These are phyloP conservation scores for Nemania abortiva DNA, from an alignment of 2,329 filamentous ascomycete species.

Conservation along the genomic window DNA sequence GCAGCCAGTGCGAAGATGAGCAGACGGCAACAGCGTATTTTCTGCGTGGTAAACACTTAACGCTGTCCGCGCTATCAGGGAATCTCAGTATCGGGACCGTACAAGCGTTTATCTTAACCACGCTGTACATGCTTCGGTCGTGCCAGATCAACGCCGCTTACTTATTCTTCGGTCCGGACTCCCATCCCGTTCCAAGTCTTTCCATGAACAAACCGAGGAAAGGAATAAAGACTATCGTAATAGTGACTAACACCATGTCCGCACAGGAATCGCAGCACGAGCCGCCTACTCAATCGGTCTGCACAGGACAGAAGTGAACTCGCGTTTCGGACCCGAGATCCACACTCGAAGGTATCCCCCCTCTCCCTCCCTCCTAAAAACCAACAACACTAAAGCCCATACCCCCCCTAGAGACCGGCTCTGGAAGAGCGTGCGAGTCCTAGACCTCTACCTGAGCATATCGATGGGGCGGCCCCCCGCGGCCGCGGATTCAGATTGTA, in stretches of 20 bases:
- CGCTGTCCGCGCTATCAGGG: constrained; percentile 59
- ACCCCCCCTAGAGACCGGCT: constrained; percentile 55
- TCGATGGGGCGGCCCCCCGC: constrained; percentile 67
- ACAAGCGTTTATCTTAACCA: constrained; percentile 63
- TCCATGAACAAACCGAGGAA: neutral
- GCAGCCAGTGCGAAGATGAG: constrained; percentile 58
- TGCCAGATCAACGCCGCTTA: constrained; percentile 68
- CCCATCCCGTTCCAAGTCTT: neutral
- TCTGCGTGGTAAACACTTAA: constrained; percentile 61
- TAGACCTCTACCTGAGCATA: constrained; percentile 65
- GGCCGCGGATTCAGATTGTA: constrained; percentile 67
- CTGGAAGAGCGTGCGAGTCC: constrained; percentile 66
- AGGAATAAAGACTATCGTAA: neutral
- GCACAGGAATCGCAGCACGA: constrained; percentile 61
- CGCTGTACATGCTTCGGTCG: constrained; percentile 66
- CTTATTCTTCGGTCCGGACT: constrained; percentile 59
- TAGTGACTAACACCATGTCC: constrained; percentile 1
- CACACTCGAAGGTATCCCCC: constrained; percentile 55
- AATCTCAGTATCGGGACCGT: constrained; percentile 63
- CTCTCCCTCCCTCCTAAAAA: neutral
- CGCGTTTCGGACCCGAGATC: constrained; percentile 60
- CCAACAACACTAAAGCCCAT: neutral
- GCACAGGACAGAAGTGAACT: constrained; percentile 66
- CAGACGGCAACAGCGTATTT: constrained; percentile 60
- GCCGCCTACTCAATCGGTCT: constrained; percentile 66